A percentile compares a stretch with the other conserved stretches of the same genome.
Evolutionary conservation across 164 flowering plant species (phyloP).

Genomic region (Nelumbo lutea): DNA sequence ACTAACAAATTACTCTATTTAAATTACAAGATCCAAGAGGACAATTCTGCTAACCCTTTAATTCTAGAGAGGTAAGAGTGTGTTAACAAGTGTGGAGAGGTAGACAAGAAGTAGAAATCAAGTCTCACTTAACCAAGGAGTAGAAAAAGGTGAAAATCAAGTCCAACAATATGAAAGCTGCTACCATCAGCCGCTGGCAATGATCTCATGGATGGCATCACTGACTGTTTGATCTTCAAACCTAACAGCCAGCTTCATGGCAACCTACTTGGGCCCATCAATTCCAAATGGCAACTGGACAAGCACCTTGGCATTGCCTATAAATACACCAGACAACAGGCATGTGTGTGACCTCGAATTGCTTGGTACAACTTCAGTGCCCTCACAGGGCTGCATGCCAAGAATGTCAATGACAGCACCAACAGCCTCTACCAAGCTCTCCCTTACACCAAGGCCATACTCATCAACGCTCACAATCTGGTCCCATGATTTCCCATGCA

Average conservation of each 20-base stretch:
- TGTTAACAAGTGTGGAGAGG: no score
- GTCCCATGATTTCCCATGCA: slow-evolving; percentile 94
- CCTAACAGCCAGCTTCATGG: slow-evolving; percentile 68
- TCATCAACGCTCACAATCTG: slow-evolving; percentile 56
- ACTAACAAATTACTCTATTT: no score
- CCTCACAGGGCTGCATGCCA: slow-evolving; percentile 99
- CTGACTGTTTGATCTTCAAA: slow-evolving; percentile 58
- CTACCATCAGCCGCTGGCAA: slow-evolving; percentile 58
- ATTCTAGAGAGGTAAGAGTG: no score
- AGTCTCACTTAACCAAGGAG: no score
- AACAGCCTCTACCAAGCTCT: slow-evolving; percentile 59
- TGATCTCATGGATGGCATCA: slow-evolving; percentile 64
- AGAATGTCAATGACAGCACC: slow-evolving; percentile 76
- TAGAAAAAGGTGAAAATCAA: no score
- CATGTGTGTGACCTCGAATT: slow-evolving; percentile 64
- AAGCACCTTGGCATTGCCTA: no score
- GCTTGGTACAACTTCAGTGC: slow-evolving; percentile 47
- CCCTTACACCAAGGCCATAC: no score
- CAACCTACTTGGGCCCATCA: slow-evolving; percentile 43
- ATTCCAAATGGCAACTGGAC: no score
- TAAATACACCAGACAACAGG: slow-evolving; percentile 72
- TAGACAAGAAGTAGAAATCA: no score
- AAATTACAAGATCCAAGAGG: no score
- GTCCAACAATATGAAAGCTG: no score
- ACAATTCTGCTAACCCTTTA: no score